These are phyloP conservation scores for Larix kaempferi DNA, from an alignment of 75 land plant genomes.

Conservation along the genomic window DNA sequence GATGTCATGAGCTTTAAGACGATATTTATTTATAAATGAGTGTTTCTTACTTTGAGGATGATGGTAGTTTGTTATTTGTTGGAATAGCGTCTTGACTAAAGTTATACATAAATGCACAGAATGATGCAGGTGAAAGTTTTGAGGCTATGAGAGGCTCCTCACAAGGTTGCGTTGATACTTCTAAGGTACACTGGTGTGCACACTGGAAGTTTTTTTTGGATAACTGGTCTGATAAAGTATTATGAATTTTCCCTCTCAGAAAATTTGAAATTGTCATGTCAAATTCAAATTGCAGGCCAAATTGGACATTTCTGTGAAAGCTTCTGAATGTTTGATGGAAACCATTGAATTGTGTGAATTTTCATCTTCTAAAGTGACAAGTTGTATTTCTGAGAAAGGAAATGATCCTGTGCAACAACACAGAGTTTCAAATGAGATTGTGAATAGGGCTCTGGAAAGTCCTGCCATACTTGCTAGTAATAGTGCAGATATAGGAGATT, in stretches of 20 bases:
- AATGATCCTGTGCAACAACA: background rate
- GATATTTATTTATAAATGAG: background rate
- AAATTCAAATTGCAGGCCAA: slow-evolving; percentile 5
- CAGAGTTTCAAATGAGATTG: slow-evolving; percentile 1
- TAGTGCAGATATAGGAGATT: background rate
- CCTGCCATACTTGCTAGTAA: background rate
- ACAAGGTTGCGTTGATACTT: background rate
- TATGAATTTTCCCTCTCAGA: background rate
- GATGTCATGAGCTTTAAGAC: background rate
- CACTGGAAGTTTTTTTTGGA: background rate
- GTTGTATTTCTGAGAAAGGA: slow-evolving; percentile 1
- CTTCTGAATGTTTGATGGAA: background rate
- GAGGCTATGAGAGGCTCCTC: background rate
- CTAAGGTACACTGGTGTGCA: background rate
- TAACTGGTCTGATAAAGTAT: background rate
- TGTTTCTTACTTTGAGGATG: background rate
- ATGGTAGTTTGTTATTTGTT: background rate
- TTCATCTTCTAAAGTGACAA: background rate
- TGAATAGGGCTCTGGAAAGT: slow-evolving; percentile 2
- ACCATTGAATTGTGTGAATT: background rate
- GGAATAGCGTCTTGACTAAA: background rate
- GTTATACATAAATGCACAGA: background rate
- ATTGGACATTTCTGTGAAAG: slow-evolving; percentile 1
- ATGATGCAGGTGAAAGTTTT: slow-evolving; percentile 1
- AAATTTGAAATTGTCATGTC: background rate